Evolutionary conservation across 2,329 filamentous ascomycete genomes (phyloP).

Genomic region (Pseudogymnoascus sp.): DNA sequence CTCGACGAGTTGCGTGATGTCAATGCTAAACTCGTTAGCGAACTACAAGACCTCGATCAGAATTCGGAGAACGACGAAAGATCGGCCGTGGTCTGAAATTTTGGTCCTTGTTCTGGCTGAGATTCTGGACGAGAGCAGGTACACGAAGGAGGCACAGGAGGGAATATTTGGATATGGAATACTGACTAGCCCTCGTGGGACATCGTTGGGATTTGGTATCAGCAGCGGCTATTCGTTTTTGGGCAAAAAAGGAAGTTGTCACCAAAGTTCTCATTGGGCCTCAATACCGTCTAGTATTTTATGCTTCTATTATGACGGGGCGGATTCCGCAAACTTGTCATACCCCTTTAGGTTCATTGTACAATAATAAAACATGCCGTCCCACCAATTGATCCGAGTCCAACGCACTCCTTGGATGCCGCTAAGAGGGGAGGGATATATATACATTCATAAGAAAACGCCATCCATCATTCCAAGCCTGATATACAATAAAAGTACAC

Average conservation of each 20-base stretch:
- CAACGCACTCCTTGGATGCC: slow-evolving; percentile 9
- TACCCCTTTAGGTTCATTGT: slow-evolving; percentile 3
- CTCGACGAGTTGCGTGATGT: background rate
- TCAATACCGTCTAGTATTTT: background rate
- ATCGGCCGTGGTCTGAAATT: background rate
- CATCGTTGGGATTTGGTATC: background rate
- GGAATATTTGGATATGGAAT: background rate
- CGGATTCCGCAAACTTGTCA: background rate
- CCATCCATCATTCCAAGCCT: slow-evolving; percentile 8
- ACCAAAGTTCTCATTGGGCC: background rate
- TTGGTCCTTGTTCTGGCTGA: background rate
- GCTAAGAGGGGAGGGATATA: slow-evolving; percentile 12
- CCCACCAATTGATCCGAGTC: slow-evolving; percentile 10
- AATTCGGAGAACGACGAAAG: background rate
- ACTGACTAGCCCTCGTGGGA: background rate
- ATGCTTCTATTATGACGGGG: slow-evolving; percentile 4
- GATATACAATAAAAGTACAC: slow-evolving; percentile 11
- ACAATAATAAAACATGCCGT: slow-evolving; percentile 9
- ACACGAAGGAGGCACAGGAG: background rate
- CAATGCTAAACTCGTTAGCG: background rate
- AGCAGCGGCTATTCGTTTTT: background rate
- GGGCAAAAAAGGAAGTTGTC: background rate
- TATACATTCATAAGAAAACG: slow-evolving; percentile 9
- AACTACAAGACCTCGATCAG: background rate
- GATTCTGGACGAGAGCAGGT: background rate